phyloP scores from a whole-genome alignment of 768 basidiomycete species.

The Exidia glandulosa region DNA sequence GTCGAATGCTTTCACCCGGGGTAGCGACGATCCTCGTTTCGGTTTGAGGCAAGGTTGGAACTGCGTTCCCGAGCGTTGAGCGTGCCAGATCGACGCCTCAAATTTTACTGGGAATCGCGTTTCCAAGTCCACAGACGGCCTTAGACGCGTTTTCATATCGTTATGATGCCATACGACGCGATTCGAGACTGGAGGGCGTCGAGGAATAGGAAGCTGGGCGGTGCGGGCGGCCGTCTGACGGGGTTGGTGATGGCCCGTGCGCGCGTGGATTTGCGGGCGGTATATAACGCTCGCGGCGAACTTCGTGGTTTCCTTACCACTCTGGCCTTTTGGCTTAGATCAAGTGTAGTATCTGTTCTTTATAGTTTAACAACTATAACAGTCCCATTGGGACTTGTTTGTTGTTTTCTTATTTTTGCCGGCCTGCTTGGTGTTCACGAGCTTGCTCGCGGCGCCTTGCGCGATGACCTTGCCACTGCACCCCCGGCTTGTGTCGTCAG shows the following conservation, averaged over 20 bases:
- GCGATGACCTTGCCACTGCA: neutral
- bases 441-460: neutral
- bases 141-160: neutral
- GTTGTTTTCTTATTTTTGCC: neutral
- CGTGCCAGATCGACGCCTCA: too few relatives aligned
- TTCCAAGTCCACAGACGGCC: too few relatives aligned
- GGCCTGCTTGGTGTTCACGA: neutral
- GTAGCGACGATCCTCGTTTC: too few relatives aligned
- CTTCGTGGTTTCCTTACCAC: conserved; percentile 41
- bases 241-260: neutral
- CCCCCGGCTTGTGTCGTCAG: neutral
- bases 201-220: too few relatives aligned
- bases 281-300: neutral
- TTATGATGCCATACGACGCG: too few relatives aligned
- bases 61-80: too few relatives aligned
- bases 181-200: too few relatives aligned
- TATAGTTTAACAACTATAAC: conserved; percentile 31
- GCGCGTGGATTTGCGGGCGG: neutral
- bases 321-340: conserved; percentile 96
- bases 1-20: too few relatives aligned
- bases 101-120: too few relatives aligned
- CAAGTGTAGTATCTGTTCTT: conserved; percentile 98
- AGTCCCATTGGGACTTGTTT: neutral
- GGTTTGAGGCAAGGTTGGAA: too few relatives aligned
- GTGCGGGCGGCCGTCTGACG: neutral